Base-by-base conservation (phyloP, 2,329 filamentous ascomycete species). In the Bipolaris victoriae region DNA sequence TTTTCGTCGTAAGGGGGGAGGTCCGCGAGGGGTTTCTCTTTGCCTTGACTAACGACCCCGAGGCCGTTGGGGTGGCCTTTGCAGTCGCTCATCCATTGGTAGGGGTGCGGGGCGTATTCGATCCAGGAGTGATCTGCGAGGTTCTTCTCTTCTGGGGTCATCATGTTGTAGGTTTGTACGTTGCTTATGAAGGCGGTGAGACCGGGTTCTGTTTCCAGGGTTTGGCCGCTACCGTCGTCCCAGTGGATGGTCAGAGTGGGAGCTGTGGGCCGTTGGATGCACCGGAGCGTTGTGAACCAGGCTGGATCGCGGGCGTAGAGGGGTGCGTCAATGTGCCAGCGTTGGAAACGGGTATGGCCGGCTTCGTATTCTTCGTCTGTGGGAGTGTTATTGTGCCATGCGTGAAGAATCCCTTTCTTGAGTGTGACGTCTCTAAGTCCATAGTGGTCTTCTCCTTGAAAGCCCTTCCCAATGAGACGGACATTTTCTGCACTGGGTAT, bases 271-370 rank as follows among this genome's bases (percentile, higher is more conserved):
- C 75, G 69, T 56, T 74, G 78, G 50, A 80, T 50, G 39, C 73
- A 76, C 5, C 78, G 76, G 3, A 81, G 69, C 2, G 77, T 78
- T 5, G 78, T 81, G 61, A 80, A 80, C 71, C 74, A 77, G 1
- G 78, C 75, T 0, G 78, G 78, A 26, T 80, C 74, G 5, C 74
- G 70, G 3, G 62, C 76, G 57, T 80, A 81, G 1, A 81, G 69
- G 1, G 79, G 78, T 7, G 78, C 80, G 56, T 82, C 80, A n/a
- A 82, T 79, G 57, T 82, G 80, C 80, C 80, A 82, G 24, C 78
- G 70, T 45, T 82, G 79, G 56, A 82, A 82, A 16, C 80, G 77
- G 0, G 78, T 80, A 41, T 79, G 72, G 9, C 80, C 79, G 5
- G 67, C 61, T 1, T 72, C 61, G 54, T 81, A 81, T 4, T 79